Conservation (phyloP, 257 asterid genomes). For the Rauvolfia tetraphylla region DNA sequence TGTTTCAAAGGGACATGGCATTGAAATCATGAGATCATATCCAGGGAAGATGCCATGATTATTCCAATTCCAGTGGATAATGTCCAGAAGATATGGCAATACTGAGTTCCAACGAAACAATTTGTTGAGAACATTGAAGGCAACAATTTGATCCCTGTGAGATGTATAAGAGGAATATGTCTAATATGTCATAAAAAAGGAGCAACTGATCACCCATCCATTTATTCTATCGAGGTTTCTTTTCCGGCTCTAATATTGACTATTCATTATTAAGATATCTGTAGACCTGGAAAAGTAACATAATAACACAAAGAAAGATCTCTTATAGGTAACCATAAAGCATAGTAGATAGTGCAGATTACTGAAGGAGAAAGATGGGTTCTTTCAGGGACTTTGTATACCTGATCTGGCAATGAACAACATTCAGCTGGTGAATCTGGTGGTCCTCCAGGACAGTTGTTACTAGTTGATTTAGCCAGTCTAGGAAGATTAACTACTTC, state of each 20-base stretch:
- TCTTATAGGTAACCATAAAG: background rate
- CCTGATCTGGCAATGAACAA: conserved; percentile 8
- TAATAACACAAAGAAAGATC: background rate
- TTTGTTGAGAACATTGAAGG: background rate
- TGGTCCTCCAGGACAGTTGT: background rate
- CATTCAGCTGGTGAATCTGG: background rate
- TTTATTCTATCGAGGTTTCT: background rate
- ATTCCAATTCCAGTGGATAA: background rate
- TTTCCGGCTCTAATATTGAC: background rate
- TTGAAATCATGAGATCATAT: background rate
- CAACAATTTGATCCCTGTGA: conserved; percentile 1
- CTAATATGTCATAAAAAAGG: background rate
- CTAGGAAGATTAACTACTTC: background rate
- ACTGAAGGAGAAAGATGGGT: background rate
- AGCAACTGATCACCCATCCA: background rate
- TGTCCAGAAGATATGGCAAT: too few species aligned
- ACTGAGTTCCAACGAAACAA: background rate
- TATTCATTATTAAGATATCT: background rate
- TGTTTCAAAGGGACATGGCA: background rate
- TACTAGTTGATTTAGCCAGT: background rate
- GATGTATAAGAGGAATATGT: background rate
- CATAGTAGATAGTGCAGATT: background rate
- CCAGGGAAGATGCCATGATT: background rate
- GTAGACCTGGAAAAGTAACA: background rate
- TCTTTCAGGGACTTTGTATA: background rate